Conservation (phyloP, 2,329 filamentous ascomycete genomes). For the Trichoderma oligosporum region DNA sequence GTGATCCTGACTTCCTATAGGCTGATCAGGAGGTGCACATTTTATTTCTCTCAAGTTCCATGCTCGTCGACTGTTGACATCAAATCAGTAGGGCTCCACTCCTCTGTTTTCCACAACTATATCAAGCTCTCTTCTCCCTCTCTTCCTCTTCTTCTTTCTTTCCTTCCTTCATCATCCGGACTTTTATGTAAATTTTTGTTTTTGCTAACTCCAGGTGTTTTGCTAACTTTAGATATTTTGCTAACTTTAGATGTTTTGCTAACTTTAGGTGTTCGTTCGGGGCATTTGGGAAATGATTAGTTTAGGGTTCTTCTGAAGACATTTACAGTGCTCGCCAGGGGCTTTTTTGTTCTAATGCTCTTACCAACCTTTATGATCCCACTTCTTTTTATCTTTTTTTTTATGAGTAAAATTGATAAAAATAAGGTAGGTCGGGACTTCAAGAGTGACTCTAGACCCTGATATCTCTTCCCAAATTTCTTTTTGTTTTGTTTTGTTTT, state of each 20-base stretch:
- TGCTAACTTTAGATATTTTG: not conserved
- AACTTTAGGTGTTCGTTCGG: not conserved
- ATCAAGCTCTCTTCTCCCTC: not conserved
- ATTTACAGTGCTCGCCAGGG: not conserved
- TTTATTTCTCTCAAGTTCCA: not conserved
- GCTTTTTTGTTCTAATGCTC: not conserved
- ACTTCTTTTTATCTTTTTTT: not conserved
- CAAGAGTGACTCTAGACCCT: no score
- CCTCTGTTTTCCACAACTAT: not conserved
- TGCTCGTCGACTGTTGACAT: not conserved
- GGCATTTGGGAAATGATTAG: constrained; percentile 5
- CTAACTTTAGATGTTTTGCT: not conserved
- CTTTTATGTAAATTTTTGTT: not conserved
- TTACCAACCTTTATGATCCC: not conserved
- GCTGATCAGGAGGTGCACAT: not conserved
- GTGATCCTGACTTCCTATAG: constrained; percentile 14
- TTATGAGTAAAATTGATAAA: no score
- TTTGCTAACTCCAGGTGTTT: not conserved
- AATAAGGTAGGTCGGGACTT: no score
- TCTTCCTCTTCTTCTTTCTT: not conserved
- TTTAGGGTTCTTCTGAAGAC: not conserved
- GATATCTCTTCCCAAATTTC: not conserved
- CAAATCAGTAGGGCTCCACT: constrained; percentile 12
- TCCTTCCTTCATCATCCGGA: constrained; percentile 2
- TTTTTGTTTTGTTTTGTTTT: not conserved